A percentile compares a stretch with the other conserved stretches of the same genome.
These are phyloP conservation scores for Tylopilus balloui DNA, from an alignment of 768 basidiomycete species.

Conservation along the genomic window DNA sequence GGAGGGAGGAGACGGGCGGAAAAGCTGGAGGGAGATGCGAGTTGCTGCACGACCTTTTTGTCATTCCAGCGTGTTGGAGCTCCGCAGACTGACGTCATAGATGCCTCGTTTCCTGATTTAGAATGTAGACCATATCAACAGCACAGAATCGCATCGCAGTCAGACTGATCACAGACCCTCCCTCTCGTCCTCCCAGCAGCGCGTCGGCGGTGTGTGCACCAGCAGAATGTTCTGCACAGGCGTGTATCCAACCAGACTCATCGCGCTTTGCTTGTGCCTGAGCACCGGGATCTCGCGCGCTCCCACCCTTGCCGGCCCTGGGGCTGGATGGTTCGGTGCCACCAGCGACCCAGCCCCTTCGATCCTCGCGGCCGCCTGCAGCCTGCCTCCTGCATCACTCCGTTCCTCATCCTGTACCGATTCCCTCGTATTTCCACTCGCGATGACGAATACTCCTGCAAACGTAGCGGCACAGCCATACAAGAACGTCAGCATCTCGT, in stretches of 20 bases:
- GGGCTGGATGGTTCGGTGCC: slow-evolving; percentile 35
- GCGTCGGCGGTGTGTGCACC: slow-evolving; percentile 57
- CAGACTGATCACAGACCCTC: too few species aligned
- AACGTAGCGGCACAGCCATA: slow-evolving; percentile 91
- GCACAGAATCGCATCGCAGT: too few species aligned
- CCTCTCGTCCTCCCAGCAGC: slow-evolving; percentile 34
- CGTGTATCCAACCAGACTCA: slow-evolving; percentile 66
- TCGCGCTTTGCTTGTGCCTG: slow-evolving; percentile 48
- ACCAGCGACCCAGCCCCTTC: slow-evolving; percentile 21
- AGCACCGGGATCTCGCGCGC: slow-evolving; percentile 43
- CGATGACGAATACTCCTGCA: slow-evolving; percentile 83
- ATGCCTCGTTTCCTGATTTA: slow-evolving; percentile 9
- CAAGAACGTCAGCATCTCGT: slow-evolving; percentile 77
- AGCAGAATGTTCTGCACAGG: slow-evolving; percentile 73
- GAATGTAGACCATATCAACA: too few species aligned
- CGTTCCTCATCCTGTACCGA: slow-evolving; percentile 28
- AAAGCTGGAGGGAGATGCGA: slow-evolving; percentile 7
- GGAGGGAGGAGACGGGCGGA: neutral
- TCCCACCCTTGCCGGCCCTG: slow-evolving; percentile 44
- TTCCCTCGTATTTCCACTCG: slow-evolving; percentile 43
- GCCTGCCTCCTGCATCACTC: slow-evolving; percentile 29
- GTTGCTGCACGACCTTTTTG: slow-evolving; percentile 30
- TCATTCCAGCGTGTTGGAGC: slow-evolving; percentile 28
- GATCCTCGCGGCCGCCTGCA: slow-evolving; percentile 28
- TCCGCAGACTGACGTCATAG: slow-evolving; percentile 34